Evolutionary conservation across 208 protist genomes (phyloP).

Genomic region (Leishmania braziliensis): DNA sequence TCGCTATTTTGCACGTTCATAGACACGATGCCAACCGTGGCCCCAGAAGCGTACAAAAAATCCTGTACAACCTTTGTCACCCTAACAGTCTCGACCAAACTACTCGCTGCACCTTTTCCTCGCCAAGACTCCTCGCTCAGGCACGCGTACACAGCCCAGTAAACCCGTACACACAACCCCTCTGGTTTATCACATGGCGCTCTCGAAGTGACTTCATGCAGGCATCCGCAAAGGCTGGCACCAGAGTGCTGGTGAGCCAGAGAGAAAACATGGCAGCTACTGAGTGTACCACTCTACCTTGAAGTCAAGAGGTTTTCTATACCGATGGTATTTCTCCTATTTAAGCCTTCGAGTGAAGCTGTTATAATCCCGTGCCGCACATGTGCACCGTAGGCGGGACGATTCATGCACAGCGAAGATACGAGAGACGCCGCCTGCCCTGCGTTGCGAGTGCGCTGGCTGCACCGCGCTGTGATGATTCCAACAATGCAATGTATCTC

Average conservation of each 20-base stretch:
- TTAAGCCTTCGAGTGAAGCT: neutral
- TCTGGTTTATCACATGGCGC: neutral
- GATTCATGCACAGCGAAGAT: slow-evolving; percentile 67
- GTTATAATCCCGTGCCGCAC: slow-evolving; percentile 43
- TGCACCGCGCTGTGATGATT: slow-evolving; percentile 4
- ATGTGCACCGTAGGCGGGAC: slow-evolving; percentile 20
- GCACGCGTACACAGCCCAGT: neutral
- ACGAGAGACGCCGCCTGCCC: neutral
- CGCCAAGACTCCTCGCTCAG: neutral
- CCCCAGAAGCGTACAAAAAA: neutral
- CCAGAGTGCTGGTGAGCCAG: too few relatives aligned
- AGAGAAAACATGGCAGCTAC: neutral
- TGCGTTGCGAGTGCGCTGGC: neutral
- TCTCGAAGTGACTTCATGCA: neutral
- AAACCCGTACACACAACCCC: neutral
- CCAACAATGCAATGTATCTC: slow-evolving; percentile 33
- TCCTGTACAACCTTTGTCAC: neutral
- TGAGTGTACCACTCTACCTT: neutral
- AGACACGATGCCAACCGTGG: neutral
- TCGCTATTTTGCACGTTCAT: neutral
- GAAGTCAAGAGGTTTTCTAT: fast-evolving
- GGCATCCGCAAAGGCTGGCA: neutral
- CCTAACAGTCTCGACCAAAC: neutral
- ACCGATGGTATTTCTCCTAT: neutral
- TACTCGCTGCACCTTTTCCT: neutral